Base-by-base conservation (phyloP, 352 stramenopile species). In the Paralagenidium karlingii region DNA sequence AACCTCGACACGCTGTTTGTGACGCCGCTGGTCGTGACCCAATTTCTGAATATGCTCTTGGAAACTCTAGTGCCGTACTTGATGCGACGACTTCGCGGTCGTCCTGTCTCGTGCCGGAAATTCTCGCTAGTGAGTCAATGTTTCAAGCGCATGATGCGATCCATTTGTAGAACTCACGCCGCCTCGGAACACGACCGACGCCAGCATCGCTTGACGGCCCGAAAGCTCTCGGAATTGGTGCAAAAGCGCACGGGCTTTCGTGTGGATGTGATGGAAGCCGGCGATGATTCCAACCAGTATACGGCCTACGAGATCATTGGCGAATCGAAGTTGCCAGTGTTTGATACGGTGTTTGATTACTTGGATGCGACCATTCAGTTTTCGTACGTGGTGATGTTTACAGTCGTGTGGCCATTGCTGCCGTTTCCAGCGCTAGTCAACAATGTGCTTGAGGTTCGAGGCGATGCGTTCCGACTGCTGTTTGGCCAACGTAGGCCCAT, bases 301-400 rank as follows among this genome's bases (percentile, higher is more conserved):
- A 80, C 75, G 1, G 78, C 78, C 18, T 89, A 87, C 51, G 77
- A 91, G 39, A 78, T 94, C 43, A 58, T 94, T 13, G 70, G 73
- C 3, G 77, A 94, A 44, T 73, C 63, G 8, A 87, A 90, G 40
- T 49, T 94, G 15, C 68, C 77, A 9, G 56, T 84, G 0, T 94
- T 89, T 28, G 76, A 90, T 32, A 70, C 79, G 19, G 76, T 83
- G 49, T 54, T 88, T 25, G 80, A 94, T 53, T 94, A 94, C 45
- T 47, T 94, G 45, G 77, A 90, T 47, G 71, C 79, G 7, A 82
- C 73, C 45, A 90, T 94, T 40, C 80, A 94, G 55, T 88, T 94
- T 40, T 90, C 77, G 5, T 94, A 91, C 46, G 73, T 94, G 39
- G 63, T 89, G 49, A 94, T 94, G 80, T 94, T 94, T 41, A 91